Evolutionary conservation across 768 basidiomycete genomes (phyloP).

Genomic region (Tulasnella sp.): DNA sequence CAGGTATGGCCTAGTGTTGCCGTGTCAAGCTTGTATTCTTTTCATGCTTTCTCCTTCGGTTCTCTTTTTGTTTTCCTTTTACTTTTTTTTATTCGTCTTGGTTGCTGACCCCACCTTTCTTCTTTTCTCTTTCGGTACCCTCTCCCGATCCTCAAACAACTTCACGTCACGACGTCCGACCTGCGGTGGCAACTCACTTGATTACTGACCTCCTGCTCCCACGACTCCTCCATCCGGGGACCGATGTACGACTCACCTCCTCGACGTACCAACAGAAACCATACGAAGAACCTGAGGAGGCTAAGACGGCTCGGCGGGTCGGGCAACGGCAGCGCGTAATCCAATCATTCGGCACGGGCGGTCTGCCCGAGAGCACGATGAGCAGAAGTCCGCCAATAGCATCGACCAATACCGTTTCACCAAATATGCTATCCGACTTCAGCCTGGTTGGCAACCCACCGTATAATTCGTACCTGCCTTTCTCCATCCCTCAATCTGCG

Average conservation of each 20-base stretch:
- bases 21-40: background rate
- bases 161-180: constrained; percentile 5
- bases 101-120: background rate
- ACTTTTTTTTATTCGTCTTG: background rate
- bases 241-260: background rate
- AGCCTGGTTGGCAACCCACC: background rate
- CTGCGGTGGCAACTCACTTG: constrained; percentile 16
- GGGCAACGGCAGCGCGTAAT: background rate
- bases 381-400: background rate
- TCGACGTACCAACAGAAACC: background rate
- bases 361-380: background rate
- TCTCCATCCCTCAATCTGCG: background rate
- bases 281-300: background rate
- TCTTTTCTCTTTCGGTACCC: background rate
- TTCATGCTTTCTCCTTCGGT: too few relatives aligned
- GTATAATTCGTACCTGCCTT: background rate
- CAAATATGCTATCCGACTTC: background rate
- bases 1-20: background rate
- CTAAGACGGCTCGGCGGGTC: background rate
- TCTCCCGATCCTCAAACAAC: background rate
- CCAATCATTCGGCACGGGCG: background rate
- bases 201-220: background rate
- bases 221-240: background rate
- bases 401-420: background rate
- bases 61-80: background rate